Conservation (phyloP, 2,329 filamentous ascomycete genomes). For the Aspergillus ibericus region DNA sequence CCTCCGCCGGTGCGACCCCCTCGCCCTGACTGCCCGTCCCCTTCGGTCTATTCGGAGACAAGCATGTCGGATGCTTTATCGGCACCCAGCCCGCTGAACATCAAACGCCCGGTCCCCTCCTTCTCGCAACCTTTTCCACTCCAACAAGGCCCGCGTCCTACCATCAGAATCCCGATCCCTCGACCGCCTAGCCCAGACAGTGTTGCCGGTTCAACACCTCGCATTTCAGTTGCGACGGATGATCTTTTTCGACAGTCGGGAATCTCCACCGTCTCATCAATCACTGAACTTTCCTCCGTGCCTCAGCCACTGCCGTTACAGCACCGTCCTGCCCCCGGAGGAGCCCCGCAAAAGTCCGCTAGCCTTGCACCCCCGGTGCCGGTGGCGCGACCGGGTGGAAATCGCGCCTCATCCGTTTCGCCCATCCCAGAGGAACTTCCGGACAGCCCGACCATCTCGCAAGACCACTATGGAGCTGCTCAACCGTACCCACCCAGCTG, state of each 20-base stretch:
- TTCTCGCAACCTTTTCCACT: slow-evolving; percentile 30
- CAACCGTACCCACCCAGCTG: slow-evolving; percentile 70
- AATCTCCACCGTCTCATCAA: slow-evolving; percentile 29
- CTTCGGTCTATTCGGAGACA: slow-evolving; percentile 37
- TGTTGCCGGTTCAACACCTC: slow-evolving; percentile 24
- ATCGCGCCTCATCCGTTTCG: slow-evolving; percentile 66
- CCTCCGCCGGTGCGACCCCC: slow-evolving; percentile 45
- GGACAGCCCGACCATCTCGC: slow-evolving; percentile 48
- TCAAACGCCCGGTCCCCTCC: slow-evolving; percentile 24
- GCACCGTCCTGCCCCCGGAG: slow-evolving; percentile 8
- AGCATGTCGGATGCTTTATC: slow-evolving; percentile 23
- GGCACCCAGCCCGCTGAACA: slow-evolving; percentile 24
- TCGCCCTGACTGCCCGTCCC: slow-evolving; percentile 41
- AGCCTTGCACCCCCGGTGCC: slow-evolving; percentile 33
- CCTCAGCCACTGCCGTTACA: slow-evolving; percentile 23
- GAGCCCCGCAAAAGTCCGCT: slow-evolving; percentile 27
- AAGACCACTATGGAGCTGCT: slow-evolving; percentile 68
- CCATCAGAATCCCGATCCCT: slow-evolving; percentile 18
- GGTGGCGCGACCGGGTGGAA: slow-evolving; percentile 37
- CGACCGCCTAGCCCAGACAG: slow-evolving; percentile 20
- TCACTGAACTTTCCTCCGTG: slow-evolving; percentile 29
- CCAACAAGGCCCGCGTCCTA: slow-evolving; percentile 19
- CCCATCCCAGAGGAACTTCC: slow-evolving; percentile 73
- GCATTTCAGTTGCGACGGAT: slow-evolving; percentile 30
- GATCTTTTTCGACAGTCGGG: slow-evolving; percentile 30